Percentiles rank a stretch among this genome's conserved stretches.
Conservation (phyloP, 75 land plant genomes). For the Cupressus sempervirens region DNA sequence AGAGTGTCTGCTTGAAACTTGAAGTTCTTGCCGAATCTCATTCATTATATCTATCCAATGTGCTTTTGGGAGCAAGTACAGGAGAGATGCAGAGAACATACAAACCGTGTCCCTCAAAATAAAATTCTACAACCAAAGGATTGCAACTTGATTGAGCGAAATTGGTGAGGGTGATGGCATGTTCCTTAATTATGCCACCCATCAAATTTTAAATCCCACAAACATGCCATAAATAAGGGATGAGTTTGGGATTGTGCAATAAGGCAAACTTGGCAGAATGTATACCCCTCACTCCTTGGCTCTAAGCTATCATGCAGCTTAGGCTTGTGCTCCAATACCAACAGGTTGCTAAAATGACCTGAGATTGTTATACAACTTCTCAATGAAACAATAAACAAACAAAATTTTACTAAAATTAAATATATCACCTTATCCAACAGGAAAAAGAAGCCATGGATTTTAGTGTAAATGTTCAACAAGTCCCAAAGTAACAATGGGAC, state of each 20-base stretch:
- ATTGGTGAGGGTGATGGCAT: too few relatives aligned
- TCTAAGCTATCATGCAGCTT: too few relatives aligned
- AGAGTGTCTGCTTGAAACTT: not conserved
- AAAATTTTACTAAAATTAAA: not conserved
- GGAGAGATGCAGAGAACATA: not conserved
- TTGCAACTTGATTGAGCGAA: too few relatives aligned
- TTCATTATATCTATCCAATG: not conserved
- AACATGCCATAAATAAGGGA: too few relatives aligned
- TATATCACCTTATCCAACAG: not conserved
- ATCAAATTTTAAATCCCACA: too few relatives aligned
- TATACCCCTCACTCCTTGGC: too few relatives aligned
- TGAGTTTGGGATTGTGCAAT: too few relatives aligned
- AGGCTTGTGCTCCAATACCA: too few relatives aligned
- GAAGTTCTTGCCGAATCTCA: not conserved
- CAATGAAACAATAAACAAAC: not conserved
- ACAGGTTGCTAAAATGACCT: too few relatives aligned
- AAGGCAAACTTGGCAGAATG: too few relatives aligned
- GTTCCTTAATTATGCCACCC: too few relatives aligned
- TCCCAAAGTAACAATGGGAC: not conserved
- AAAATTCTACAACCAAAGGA: not conserved
- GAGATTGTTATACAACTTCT: too few relatives aligned
- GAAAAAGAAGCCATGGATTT: not conserved
- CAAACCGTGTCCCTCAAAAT: not conserved
- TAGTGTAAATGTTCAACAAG: not conserved
- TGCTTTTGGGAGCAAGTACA: not conserved